Evolutionary conservation across 169 alveolate genomes (phyloP).

Genomic region (Plasmodium gaboni): DNA sequence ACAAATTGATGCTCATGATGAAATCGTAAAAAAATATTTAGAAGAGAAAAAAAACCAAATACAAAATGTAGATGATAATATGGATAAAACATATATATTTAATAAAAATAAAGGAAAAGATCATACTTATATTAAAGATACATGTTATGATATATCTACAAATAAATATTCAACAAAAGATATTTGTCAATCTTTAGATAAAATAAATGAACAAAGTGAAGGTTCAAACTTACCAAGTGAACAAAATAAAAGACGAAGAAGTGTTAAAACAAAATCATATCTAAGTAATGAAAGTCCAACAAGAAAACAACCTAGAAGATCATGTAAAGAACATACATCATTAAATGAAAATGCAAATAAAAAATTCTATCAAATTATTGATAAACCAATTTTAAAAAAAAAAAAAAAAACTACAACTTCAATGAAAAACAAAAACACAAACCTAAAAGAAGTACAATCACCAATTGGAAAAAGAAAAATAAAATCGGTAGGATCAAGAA

Average conservation of each 20-base stretch:
- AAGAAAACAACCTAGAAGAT: constrained; percentile 71
- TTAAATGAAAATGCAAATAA: constrained; percentile 40
- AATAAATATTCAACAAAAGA: constrained; percentile 15
- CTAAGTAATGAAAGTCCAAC: constrained; percentile 61
- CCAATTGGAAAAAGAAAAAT: constrained; percentile 23
- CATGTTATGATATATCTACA: constrained; percentile 4
- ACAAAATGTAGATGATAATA: background rate
- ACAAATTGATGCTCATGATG: background rate
- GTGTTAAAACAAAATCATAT: constrained; percentile 24
- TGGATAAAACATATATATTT: background rate
- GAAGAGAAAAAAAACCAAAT: constrained; percentile 6
- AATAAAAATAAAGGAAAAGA: background rate
- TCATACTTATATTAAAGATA: constrained; percentile 19
- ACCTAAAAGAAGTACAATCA: background rate
- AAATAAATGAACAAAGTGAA: background rate
- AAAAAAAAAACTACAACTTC: constrained; percentile 25
- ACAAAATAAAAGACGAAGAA: constrained; percentile 33
- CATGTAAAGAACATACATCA: constrained; percentile 58
- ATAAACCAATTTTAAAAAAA: constrained; percentile 38
- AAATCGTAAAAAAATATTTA: background rate
- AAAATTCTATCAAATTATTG: constrained; percentile 56
- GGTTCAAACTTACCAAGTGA: background rate
- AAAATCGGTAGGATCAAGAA: constrained; percentile 19
- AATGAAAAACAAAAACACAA: background rate
- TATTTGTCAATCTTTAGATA: constrained; percentile 8